Conservation (phyloP, 2,329 filamentous ascomycete species). For the Neopestalotiopsis sp. region DNA sequence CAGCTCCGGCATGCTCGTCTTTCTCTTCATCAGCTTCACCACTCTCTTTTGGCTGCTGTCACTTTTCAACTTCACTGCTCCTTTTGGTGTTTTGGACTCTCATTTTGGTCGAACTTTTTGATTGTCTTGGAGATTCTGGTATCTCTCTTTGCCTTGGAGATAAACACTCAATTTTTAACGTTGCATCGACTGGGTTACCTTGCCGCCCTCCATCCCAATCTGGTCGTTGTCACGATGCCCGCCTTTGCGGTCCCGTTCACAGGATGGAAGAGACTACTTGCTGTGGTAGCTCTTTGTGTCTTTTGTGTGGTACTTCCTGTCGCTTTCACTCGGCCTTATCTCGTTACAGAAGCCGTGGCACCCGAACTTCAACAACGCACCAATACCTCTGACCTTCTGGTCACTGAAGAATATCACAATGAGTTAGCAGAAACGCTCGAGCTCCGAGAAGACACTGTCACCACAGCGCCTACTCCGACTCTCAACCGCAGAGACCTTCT, state of each 20-base stretch:
- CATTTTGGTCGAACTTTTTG: constrained; percentile 35
- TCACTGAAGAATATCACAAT: neutral
- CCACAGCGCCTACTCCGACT: neutral
- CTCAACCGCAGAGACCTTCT: constrained; percentile 6
- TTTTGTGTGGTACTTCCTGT: constrained; percentile 25
- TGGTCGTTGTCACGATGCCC: neutral
- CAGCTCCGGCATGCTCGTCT: neutral
- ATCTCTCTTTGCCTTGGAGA: constrained; percentile 17
- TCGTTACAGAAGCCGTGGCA: neutral
- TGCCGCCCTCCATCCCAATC: neutral
- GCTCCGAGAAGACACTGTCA: neutral
- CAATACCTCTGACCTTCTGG: neutral
- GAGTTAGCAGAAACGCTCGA: neutral
- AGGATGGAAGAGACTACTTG: constrained; percentile 25
- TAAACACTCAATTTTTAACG: constrained; percentile 21
- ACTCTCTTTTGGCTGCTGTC: constrained; percentile 26
- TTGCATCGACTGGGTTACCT: neutral
- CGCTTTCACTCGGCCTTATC: constrained; percentile 16
- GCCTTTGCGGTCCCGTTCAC: constrained; percentile 20
- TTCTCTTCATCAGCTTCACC: constrained; percentile 19
- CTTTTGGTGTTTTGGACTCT: constrained; percentile 38
- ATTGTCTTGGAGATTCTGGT: constrained; percentile 21
- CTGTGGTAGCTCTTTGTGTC: constrained; percentile 25
- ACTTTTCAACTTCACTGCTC: constrained; percentile 22
- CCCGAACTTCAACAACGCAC: neutral